Conservation (phyloP, 352 stramenopile species). For the Pythium pyrilobum region DNA sequence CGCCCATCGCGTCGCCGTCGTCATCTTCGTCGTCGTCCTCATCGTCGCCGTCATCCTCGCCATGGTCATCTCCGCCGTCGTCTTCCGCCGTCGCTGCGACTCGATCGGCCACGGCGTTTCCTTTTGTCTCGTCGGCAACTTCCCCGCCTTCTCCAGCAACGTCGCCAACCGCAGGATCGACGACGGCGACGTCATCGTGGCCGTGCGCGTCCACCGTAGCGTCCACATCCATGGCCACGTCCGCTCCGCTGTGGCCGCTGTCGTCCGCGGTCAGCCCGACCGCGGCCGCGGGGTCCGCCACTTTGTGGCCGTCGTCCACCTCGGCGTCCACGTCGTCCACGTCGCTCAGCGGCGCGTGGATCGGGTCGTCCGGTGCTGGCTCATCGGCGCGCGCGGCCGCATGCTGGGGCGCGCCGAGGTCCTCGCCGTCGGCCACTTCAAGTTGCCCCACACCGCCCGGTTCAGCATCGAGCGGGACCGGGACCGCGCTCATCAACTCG, state of each 20-base stretch:
- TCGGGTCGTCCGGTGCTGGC: background rate
- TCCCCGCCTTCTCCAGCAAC: background rate
- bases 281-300: background rate
- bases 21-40: background rate
- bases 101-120: background rate
- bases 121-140: background rate
- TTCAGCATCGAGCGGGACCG: conserved; percentile 18
- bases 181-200: conserved; percentile 2
- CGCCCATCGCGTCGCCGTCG: background rate
- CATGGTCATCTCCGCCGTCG: background rate
- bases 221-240: conserved; percentile 1
- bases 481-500: conserved; percentile 21
- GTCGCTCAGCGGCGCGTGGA: conserved; percentile 13
- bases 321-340: conserved; percentile 9
- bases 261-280: background rate
- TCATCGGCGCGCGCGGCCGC: background rate
- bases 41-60: background rate
- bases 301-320: background rate
- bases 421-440: conserved; percentile 6
- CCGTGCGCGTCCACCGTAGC: background rate
- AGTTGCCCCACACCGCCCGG: conserved; percentile 8
- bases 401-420: background rate
- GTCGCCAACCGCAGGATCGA: background rate
- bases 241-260: background rate
- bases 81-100: background rate